These are phyloP conservation scores for Abrus precatorius DNA, from an alignment of 306 rosid genomes.

Conservation along the genomic window DNA sequence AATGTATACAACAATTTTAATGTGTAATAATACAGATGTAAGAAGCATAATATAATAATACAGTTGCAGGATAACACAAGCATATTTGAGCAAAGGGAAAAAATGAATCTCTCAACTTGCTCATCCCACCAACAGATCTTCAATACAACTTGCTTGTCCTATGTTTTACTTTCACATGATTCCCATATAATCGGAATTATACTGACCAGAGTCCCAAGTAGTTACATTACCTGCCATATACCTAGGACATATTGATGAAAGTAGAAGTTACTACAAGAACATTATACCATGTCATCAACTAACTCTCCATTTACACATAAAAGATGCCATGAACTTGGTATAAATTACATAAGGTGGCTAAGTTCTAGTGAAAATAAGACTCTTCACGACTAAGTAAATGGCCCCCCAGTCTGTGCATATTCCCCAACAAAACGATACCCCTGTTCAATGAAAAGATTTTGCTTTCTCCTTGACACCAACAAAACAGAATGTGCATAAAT, in stretches of 20 bases:
- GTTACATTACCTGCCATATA: slow-evolving; percentile 9
- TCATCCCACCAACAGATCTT: slow-evolving; percentile 16
- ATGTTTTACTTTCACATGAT: slow-evolving; percentile 20
- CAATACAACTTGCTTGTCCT: not conserved
- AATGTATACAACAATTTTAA: not conserved
- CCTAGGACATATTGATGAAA: slow-evolving; percentile 24
- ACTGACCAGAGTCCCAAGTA: slow-evolving; percentile 14
- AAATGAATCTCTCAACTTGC: not conserved
- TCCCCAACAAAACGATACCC: slow-evolving; percentile 39
- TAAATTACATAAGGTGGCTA: slow-evolving; percentile 43
- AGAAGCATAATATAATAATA: not conserved
- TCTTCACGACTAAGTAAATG: slow-evolving; percentile 51
- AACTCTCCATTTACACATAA: not conserved
- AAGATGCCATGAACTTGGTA: slow-evolving; percentile 38
- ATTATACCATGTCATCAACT: slow-evolving; percentile 53
- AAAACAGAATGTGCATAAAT: slow-evolving; percentile 17
- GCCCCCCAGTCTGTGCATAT: slow-evolving; percentile 40
- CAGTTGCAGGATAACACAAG: not conserved
- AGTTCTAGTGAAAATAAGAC: slow-evolving; percentile 42
- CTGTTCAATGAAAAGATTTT: slow-evolving; percentile 51
- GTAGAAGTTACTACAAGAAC: slow-evolving; percentile 52
- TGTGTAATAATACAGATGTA: not conserved
- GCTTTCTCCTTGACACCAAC: slow-evolving; percentile 48
- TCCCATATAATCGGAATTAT: slow-evolving; percentile 13
- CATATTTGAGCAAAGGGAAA: not conserved